These are phyloP conservation scores for Podila verticillata DNA, from an alignment of 192 early-diverging fungal species.

Conservation along the genomic window DNA sequence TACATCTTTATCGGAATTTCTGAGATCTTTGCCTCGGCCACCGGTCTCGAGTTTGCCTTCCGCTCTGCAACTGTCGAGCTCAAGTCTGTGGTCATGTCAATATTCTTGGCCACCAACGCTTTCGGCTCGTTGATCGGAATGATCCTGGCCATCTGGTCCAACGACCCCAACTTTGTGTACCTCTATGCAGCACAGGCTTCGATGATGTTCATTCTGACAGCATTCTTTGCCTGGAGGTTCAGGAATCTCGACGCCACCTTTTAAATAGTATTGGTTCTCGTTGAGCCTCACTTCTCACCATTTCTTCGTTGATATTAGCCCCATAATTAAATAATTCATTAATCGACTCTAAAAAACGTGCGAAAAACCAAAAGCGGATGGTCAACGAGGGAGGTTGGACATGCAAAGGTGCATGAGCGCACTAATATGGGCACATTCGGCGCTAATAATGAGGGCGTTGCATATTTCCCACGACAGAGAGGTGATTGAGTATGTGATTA, in stretches of 20 bases:
- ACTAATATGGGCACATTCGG: no score
- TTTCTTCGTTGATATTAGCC: no score
- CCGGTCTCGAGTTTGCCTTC: slow-evolving; percentile 76
- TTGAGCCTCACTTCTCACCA: neutral
- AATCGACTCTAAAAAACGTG: no score
- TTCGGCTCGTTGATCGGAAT: slow-evolving; percentile 60
- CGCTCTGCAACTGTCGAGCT: slow-evolving; percentile 67
- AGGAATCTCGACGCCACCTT: slow-evolving; percentile 53
- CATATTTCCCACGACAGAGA: no score
- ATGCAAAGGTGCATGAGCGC: no score
- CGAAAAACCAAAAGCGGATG: no score
- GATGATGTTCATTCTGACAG: slow-evolving; percentile 7
- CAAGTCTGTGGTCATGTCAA: slow-evolving; percentile 79
- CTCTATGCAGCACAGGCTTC: slow-evolving; percentile 1
- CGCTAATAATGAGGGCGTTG: no score
- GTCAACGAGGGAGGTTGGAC: no score
- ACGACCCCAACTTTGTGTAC: slow-evolving; percentile 12
- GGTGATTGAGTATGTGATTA: no score
- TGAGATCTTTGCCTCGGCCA: slow-evolving; percentile 75
- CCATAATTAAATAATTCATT: no score
- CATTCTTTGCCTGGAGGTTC: slow-evolving; percentile 58
- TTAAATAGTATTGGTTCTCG: neutral
- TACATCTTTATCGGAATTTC: slow-evolving; percentile 71
- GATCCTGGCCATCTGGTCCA: slow-evolving; percentile 5
- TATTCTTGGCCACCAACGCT: slow-evolving; percentile 70